Evolutionary conservation across 2,329 filamentous ascomycete species (phyloP).

Genomic region (Colletotrichum lentis): DNA sequence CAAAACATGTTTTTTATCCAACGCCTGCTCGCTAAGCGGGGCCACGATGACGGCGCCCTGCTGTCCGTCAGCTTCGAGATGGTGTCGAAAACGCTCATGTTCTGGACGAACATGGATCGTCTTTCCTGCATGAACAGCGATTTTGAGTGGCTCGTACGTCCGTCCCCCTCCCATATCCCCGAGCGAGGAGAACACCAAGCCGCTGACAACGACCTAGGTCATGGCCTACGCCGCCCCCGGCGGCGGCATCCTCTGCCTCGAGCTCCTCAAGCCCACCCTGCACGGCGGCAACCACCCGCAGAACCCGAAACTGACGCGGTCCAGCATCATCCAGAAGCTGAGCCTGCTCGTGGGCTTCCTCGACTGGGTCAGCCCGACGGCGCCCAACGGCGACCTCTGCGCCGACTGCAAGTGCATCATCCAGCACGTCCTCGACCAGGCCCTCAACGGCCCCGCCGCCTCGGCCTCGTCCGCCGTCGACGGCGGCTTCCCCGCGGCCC

Average conservation of each 20-base stretch:
- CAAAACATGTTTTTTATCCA: conserved; percentile 68
- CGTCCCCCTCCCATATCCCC: background rate
- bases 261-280: conserved; percentile 53
- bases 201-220: conserved; percentile 44
- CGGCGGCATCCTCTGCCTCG: conserved; percentile 60
- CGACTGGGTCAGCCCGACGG: conserved; percentile 58
- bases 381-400: conserved; percentile 60
- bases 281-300: conserved; percentile 45
- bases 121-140: conserved; percentile 53
- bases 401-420: conserved; percentile 57
- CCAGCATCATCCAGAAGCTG: conserved; percentile 60
- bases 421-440: conserved; percentile 59
- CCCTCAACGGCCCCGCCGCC: conserved; percentile 51
- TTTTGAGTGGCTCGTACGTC: conserved; percentile 60
- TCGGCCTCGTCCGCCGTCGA: conserved; percentile 23
- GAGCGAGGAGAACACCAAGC: background rate
- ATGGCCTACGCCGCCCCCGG: conserved; percentile 61
- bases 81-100: conserved; percentile 55
- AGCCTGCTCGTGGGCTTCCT: conserved; percentile 61
- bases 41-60: conserved; percentile 50
- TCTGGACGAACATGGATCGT: conserved; percentile 60
- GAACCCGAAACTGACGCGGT: conserved; percentile 52
- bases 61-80: conserved; percentile 58
- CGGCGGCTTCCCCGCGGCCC: conserved; percentile 25
- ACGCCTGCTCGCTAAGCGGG: conserved; percentile 60